Evolutionary conservation across 495 filamentous ascomycete genomes (phyloP).

Genomic region (Hyaloscypha variabilis): DNA sequence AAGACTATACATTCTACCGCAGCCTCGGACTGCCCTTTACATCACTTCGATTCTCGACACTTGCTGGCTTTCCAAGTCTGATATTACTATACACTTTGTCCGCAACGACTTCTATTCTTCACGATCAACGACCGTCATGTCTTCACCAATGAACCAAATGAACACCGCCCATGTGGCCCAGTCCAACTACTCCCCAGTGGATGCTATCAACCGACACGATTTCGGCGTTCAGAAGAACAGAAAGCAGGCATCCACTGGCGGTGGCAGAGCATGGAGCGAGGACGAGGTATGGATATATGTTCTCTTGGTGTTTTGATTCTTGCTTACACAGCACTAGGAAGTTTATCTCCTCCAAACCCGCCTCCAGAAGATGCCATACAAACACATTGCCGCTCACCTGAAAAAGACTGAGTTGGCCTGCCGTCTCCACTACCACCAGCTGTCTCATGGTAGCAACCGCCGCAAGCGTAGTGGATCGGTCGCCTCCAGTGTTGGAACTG

Average conservation of each 20-base stretch:
- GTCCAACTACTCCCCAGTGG: constrained; percentile 40
- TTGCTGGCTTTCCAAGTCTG: constrained; percentile 31
- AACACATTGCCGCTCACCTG: constrained; percentile 80
- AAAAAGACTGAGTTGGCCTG: constrained; percentile 87
- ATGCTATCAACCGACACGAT: constrained; percentile 53
- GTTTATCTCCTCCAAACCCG: constrained; percentile 83
- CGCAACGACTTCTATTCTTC: constrained; percentile 15
- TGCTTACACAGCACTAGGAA: constrained; percentile 55
- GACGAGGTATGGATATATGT: constrained; percentile 61
- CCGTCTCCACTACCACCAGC: constrained; percentile 81
- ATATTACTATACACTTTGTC: constrained; percentile 19
- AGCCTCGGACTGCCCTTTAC: constrained; percentile 27
- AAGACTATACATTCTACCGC: constrained; percentile 27
- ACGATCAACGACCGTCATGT: constrained; percentile 32
- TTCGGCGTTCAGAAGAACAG: constrained; percentile 60
- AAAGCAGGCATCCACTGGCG: constrained; percentile 68
- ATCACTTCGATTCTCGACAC: constrained; percentile 29
- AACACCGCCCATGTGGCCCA: constrained; percentile 41
- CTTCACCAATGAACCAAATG: constrained; percentile 49
- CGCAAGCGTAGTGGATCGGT: constrained; percentile 67
- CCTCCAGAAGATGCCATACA: constrained; percentile 85
- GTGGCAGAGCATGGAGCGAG: constrained; percentile 76
- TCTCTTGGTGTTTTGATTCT: constrained; percentile 13
- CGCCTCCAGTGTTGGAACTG: constrained; percentile 50
- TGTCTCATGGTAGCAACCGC: constrained; percentile 78